Base-by-base conservation (phyloP, 129 eudicot genomes). In the Heracleum sosnowskyi region DNA sequence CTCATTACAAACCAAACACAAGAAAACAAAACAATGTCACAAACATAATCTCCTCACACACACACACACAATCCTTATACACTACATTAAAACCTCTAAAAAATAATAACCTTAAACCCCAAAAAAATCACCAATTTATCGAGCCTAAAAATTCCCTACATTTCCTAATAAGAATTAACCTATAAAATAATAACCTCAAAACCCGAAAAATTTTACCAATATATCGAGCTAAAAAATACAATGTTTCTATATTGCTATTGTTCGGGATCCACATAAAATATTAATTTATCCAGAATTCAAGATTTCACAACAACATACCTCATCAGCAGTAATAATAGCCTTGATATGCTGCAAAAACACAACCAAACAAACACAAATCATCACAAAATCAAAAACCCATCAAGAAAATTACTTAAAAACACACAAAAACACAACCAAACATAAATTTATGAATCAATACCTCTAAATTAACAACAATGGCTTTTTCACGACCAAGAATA, bases 391-490 rank as follows among this genome's bases (percentile, higher is more conserved):
- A 40, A 24, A 76, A 63, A 60, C 44, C 63, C 24, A 45, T 12
- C 13, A 1, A 41, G 45, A 41, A 4, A 51, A 37, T 63, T 16
- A 77, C 45, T 64, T 35, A 11, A 28, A 51, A 26, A 22, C 12
- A 55, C 29, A 22, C n/a, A 47, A 3, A 15, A 47, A 29, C 1
- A 46, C 51, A 75, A 45, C 2, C 34, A 36, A 26, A 40, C 28
- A 41, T 18, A 74, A 7, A 37, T 0, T 3, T 41, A 41, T n/a
- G n/a, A n/a, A n/a, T 24, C 40, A 49, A 24, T 42, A 94, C 98
- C 87, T 94, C 98, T 60, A 94, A 77, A 80, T 94, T 94, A 39
- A 94, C 86, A 42, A 94, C 98, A 71, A 94, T 91, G 69, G 97
- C 98, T 33, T 84, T 83, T 74, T 94, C 97, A 78, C 98, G 96